phyloP scores from a whole-genome alignment of 768 basidiomycete species.

The Hypholoma sublateritium region DNA sequence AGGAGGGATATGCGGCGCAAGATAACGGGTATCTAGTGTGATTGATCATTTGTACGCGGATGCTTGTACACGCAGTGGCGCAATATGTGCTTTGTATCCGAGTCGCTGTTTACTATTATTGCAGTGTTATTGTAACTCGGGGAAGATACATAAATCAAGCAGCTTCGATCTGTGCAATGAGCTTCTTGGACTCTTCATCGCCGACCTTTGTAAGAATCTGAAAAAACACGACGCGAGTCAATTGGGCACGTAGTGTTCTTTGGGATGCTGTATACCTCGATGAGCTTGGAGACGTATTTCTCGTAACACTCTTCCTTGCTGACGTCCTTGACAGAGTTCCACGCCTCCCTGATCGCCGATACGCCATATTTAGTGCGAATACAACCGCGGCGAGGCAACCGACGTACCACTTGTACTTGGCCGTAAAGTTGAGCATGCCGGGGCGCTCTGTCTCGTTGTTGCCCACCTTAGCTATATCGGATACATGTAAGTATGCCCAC shows the following conservation, averaged over 20 bases:
- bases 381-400: not conserved
- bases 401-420: conserved; percentile 85
- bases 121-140: not conserved
- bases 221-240: no score
- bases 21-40: not conserved
- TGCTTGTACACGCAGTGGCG: not conserved
- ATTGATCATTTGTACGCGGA: not conserved
- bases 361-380: not conserved
- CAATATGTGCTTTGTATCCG: not conserved
- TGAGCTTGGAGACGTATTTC: conserved; percentile 75
- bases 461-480: conserved; percentile 62
- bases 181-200: conserved; percentile 53
- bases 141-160: conserved; percentile 25
- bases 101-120: not conserved
- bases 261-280: conserved; percentile 46
- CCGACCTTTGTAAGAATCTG: conserved; percentile 30
- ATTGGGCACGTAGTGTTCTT: no score
- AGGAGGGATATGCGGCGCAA: no score
- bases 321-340: conserved; percentile 71
- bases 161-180: conserved; percentile 61
- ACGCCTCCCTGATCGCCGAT: conserved; percentile 70
- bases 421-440: conserved; percentile 81
- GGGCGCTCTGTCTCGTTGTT: conserved; percentile 66
- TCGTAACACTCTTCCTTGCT: conserved; percentile 69
- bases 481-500: not conserved